Evolutionary conservation across 257 asterid species (phyloP), one percentile per base, ranked within the genome.

Genomic region (Leonotis leonurus): DNA sequence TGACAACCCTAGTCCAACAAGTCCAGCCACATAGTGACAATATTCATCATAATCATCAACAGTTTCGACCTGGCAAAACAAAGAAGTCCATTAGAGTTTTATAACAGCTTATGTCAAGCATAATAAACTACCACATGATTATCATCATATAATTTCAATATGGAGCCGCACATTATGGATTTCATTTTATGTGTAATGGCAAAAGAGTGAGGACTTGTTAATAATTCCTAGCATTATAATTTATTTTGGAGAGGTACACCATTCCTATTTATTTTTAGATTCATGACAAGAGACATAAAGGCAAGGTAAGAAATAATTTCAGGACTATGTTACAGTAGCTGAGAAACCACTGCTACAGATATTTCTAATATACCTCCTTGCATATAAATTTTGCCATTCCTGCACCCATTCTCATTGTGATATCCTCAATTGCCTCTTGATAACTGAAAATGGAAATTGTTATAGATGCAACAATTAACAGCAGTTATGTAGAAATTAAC

Each of bases 331-430:
- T n/a, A 18, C n/a, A 11, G 39, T 8, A 48, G 41, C 13, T 40
- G 12, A 59, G 33, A 62, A 66, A 70, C 54, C 18, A 51, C 49
- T 35, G 30, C 50, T 48, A 62, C 62, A 52, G 54, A 57, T 43
- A 50, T 52, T 49, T 67, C 35, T 59, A 41, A 25, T 56, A 35
- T 83, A 92, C 98, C 97, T 92, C 97, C 81, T 84, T 85, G 92
- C 93, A 80, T 30, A 92, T 89, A 74, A 81, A 92, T 70, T 92
- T 92, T 72, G 97, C 97, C 98, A 92, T 88, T 78, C 97, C 98
- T 61, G 95, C 90, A 57, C 97, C 98, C 95, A 92, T 92, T 70
- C 86, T 86, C 98, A 75, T 80, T 73, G 98, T 92, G 71, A 88
- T 86, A 69, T 92, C 95, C 84, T 88, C 93, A 75, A 92, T 92